Conservation (phyloP, 2,329 filamentous ascomycete species). For the Pestalotiopsis sp. region DNA sequence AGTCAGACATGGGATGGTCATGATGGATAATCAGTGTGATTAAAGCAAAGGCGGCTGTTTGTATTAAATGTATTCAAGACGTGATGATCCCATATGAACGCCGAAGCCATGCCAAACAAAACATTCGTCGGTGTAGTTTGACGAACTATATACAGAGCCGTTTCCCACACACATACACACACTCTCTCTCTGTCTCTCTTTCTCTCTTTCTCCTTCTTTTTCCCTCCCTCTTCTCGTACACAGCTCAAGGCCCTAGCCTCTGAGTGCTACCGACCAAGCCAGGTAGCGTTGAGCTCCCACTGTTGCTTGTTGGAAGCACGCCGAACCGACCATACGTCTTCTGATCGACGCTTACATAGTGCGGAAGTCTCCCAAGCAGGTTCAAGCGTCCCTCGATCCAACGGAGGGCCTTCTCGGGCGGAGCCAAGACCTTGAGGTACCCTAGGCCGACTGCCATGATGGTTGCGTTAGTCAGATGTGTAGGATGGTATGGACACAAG, state of each 20-base stretch:
- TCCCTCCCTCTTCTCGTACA: not conserved
- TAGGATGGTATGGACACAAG: slow-evolving; percentile 16
- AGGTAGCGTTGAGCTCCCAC: slow-evolving; percentile 43
- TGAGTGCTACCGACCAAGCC: slow-evolving; percentile 67
- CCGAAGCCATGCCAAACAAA: slow-evolving; percentile 13
- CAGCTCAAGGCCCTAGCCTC: slow-evolving; percentile 63
- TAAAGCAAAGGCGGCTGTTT: not conserved
- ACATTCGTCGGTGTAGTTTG: not conserved
- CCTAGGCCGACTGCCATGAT: slow-evolving; percentile 71
- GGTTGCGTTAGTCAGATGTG: slow-evolving; percentile 13
- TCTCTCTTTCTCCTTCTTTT: no score
- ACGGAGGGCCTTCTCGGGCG: slow-evolving; percentile 82
- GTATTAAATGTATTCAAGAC: not conserved
- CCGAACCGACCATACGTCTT: slow-evolving; percentile 95
- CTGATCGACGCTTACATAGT: slow-evolving; percentile 93
- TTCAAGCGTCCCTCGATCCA: slow-evolving; percentile 91
- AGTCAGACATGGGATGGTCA: not conserved
- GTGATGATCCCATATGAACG: slow-evolving; percentile 7
- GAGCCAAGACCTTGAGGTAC: slow-evolving; percentile 85
- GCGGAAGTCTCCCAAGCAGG: slow-evolving; percentile 78
- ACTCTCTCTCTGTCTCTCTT: no score
- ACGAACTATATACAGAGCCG: not conserved
- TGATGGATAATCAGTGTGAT: not conserved
- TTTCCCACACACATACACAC: not conserved
- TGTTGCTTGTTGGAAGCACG: slow-evolving; percentile 67